These are phyloP conservation scores for Xylogone sp. DNA, from an alignment of 2,329 filamentous ascomycete species.

Conservation along the genomic window DNA sequence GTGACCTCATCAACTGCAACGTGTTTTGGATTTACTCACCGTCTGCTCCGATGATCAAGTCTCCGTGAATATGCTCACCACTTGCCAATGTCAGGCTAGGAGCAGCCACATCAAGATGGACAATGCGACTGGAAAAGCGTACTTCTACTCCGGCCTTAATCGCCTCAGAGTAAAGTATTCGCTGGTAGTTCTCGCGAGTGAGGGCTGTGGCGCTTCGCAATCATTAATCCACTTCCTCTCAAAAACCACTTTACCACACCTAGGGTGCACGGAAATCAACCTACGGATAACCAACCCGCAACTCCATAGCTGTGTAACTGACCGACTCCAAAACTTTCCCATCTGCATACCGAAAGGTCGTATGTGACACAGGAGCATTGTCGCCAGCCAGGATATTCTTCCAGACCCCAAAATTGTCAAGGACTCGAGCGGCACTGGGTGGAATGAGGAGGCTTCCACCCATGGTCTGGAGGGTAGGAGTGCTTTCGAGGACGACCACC, in stretches of 20 bases:
- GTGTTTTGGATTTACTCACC: slow-evolving; percentile 2
- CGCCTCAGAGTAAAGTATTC: slow-evolving; percentile 1
- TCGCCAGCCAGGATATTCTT: slow-evolving; percentile 19
- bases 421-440: slow-evolving; percentile 30
- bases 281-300: neutral
- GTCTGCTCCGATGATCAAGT: slow-evolving; percentile 8
- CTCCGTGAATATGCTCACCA: slow-evolving; percentile 5
- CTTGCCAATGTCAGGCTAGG: slow-evolving; percentile 1
- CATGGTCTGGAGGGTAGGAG: slow-evolving; percentile 30
- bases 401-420: slow-evolving; percentile 25
- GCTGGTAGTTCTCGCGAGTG: slow-evolving; percentile 2
- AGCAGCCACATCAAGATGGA: neutral
- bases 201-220: neutral
- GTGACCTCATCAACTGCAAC: neutral
- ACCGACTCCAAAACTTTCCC: neutral
- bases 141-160: neutral
- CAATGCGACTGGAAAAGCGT: neutral
- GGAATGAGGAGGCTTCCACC: slow-evolving; percentile 35
- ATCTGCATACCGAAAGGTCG: neutral
- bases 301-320: neutral
- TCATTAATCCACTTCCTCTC: neutral
- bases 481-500: slow-evolving; percentile 25
- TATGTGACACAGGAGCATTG: slow-evolving; percentile 2
- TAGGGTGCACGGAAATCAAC: neutral
- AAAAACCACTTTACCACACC: neutral